Evolutionary conservation across 345 rosid species (phyloP), one percentile per base, ranked within the genome.

Genomic region (Lepidium sativum): DNA sequence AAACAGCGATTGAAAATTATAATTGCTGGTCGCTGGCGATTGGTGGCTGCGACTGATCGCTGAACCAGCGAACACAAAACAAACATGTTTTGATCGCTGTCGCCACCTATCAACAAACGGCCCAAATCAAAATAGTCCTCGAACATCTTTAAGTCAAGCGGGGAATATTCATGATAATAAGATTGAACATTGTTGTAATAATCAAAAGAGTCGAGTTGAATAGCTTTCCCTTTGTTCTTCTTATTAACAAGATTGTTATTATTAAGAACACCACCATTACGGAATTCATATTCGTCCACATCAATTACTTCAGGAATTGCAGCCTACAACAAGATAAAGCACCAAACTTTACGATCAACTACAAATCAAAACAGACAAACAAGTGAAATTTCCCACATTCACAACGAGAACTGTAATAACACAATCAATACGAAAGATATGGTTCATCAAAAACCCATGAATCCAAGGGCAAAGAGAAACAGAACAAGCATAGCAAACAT

Each of bases 161-260:
- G 25, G 1, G 32, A 55, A 37, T 40, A 38, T 37, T 9, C 65
- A 75, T 4, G 47, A 56, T 38, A 13, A 38, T 21, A 47, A 38
- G 61, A 56, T 8, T 38, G 61, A 56, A 16, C 73, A 79, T 37
- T 18, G 54, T 40, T n/a, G 13, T 7, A 65, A 55, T 7, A 65
- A 55, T 50, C 72, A 67, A 54, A 72, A 65, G 71, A 63, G 17
- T 60, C 52, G 59, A 51, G 66, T 39, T 80, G 62, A 35, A 80
- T 35, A 20, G 81, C 79, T 60, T 89, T 92, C 77, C 91, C 91
- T 80, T 89, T 84, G 67, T 79, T 71, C 69, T 61, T 76, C 51
- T 53, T 35, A 67, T 75, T 77, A 43, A 52, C 56, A 59, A 59
- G 0, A 18, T n/a, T 9, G 11, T 34, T 32, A 9, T 15, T 25